Evolutionary conservation across 2,329 filamentous ascomycete genomes (phyloP).

Genomic region (Xenoacremonium recifei): DNA sequence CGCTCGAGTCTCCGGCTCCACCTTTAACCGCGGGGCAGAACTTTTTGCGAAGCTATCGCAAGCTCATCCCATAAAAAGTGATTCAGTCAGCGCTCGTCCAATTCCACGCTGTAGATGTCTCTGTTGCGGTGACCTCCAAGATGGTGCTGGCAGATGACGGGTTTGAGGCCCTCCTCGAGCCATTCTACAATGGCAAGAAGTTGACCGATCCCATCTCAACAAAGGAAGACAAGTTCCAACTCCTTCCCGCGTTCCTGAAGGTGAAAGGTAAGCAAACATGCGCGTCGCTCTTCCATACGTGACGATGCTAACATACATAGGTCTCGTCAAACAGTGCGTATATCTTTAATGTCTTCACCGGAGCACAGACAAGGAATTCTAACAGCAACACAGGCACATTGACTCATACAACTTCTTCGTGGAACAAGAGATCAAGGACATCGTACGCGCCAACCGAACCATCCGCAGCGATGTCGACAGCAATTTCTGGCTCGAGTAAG

Average conservation of each 20-base stretch:
- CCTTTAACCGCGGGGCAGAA: slow-evolving; percentile 28
- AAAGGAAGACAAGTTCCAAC: slow-evolving; percentile 89
- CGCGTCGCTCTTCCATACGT: slow-evolving; percentile 17
- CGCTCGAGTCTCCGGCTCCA: slow-evolving; percentile 22
- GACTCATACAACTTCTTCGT: slow-evolving; percentile 99
- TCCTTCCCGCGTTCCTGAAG: slow-evolving; percentile 95
- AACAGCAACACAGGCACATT: slow-evolving; percentile 66
- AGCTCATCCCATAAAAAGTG: slow-evolving; percentile 23
- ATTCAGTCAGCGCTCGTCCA: slow-evolving; percentile 13
- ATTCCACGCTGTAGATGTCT: slow-evolving; percentile 27
- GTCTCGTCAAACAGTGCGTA: slow-evolving; percentile 80
- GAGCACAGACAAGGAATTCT: not conserved
- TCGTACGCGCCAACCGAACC: slow-evolving; percentile 84
- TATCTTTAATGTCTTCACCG: too few species aligned
- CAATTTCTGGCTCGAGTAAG: slow-evolving; percentile 80
- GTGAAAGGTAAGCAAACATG: slow-evolving; percentile 73
- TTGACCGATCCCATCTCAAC: slow-evolving; percentile 64
- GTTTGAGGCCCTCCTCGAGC: slow-evolving; percentile 65
- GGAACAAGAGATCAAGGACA: slow-evolving; percentile 94
- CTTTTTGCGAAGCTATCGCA: slow-evolving; percentile 31
- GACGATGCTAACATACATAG: slow-evolving; percentile 30
- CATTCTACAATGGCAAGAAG: slow-evolving; percentile 67
- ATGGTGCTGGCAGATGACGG: slow-evolving; percentile 61
- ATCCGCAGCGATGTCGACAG: slow-evolving; percentile 91
- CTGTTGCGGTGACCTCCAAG: slow-evolving; percentile 30